Evolutionary conservation across 352 stramenopile genomes (phyloP).

Genomic region (Globisporangium acanthophoron): DNA sequence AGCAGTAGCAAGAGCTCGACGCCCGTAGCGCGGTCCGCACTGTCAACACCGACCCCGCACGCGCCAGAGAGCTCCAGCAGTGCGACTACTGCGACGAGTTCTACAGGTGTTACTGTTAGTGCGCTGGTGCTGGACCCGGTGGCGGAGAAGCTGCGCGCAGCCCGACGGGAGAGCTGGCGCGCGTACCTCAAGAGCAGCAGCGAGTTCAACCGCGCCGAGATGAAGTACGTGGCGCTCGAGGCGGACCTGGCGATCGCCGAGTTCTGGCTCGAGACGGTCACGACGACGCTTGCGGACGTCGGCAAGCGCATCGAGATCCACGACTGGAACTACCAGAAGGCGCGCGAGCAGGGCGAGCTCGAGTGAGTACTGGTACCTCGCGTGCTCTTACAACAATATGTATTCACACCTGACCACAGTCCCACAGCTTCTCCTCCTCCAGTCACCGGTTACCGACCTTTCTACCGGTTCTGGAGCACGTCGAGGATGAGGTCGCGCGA

Average conservation of each 20-base stretch:
- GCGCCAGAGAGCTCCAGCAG: neutral
- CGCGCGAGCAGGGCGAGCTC: constrained; percentile 27
- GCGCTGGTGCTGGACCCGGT: constrained; percentile 24
- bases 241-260: constrained; percentile 57
- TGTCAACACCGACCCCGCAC: neutral
- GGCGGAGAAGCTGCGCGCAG: constrained; percentile 32
- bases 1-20: neutral
- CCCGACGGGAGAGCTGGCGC: constrained; percentile 35
- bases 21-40: neutral
- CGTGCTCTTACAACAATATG: no score
- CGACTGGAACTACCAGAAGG: constrained; percentile 76
- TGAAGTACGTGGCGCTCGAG: constrained; percentile 45
- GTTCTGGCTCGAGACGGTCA: constrained; percentile 55
- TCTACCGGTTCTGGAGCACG: constrained; percentile 81
- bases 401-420: neutral
- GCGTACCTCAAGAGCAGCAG: constrained; percentile 48
- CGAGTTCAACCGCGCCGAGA: constrained; percentile 53
- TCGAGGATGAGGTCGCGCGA: constrained; percentile 88
- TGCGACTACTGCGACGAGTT: neutral
- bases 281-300: constrained; percentile 65
- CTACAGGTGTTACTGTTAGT: no score
- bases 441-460: no score
- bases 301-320: constrained; percentile 71
- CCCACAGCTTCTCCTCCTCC: constrained; percentile 12
- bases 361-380: no score